Evolutionary conservation across 1,284 basidiomycete species (phyloP), one percentile per base, ranked within the genome.

Genomic region (Ganoderma lingzhi): DNA sequence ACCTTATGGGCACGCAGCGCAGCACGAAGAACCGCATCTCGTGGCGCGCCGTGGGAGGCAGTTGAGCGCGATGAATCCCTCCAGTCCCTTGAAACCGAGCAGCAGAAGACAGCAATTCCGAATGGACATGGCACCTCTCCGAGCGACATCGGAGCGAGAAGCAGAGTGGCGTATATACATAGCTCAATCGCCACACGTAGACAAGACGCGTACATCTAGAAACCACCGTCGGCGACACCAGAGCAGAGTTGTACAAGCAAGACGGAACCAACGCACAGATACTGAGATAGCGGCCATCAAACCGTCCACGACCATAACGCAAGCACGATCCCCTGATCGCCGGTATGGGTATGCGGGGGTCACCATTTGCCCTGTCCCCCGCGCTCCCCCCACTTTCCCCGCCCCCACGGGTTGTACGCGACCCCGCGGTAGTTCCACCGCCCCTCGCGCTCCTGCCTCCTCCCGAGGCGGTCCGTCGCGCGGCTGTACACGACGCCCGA

Each of bases 361-460:
- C 19, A 48, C 17, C 17, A 48, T 19, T 48, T 48, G 6, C 19
- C 45, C 6, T 5, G 45, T 19, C 9, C 37, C 37, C 0, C 37
- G 6, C 37, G 37, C 9, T 37, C 37, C 62, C 44, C 73, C 76
- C 76, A 77, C 58, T 61, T 67, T 15, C 72, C 66, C 53, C 63
- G 51, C 5, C 77, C 77, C 77, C 77, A 78, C 3, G 77, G 77
- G 66, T 76, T 76, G 74, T 82, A 90, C 32, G 85, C 88, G n/a
- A 90, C 86, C 1, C 88, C 88, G 63, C 88, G 79, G 71, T 89
- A 73, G 74, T 90, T 90, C 89, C 88, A 90, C 19, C 74, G 72
- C 6, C 85, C 82, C 23, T 86, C 84, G 64, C 78, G 78, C 10
- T 82, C 82, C 76, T 90, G 88, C 37, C 80, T 69, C 32, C 81